These are phyloP conservation scores for Solanum ossicruentum DNA, from an alignment of 257 asterid species.

Conservation along the genomic window DNA sequence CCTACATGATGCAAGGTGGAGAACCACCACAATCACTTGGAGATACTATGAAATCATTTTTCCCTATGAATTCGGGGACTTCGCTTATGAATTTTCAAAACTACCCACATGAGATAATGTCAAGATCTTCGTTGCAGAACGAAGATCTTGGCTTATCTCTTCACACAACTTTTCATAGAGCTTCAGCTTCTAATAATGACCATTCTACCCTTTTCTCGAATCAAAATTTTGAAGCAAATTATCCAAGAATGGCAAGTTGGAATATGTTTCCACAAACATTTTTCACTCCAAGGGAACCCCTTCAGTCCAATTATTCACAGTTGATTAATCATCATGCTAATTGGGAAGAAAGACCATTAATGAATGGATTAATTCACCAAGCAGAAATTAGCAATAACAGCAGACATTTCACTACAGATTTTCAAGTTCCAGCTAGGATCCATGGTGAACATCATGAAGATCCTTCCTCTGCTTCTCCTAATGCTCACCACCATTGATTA, in stretches of 20 bases:
- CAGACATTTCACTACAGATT: constrained; percentile 54
- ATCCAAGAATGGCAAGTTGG: background rate
- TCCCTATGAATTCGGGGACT: constrained; percentile 58
- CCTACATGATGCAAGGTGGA: constrained; percentile 4
- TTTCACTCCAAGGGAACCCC: constrained; percentile 97
- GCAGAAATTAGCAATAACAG: constrained; percentile 18
- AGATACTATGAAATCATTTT: constrained; percentile 78
- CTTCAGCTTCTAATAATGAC: background rate
- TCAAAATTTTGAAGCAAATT: constrained; percentile 1
- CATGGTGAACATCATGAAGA: constrained; percentile 96
- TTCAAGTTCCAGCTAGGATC: constrained; percentile 80
- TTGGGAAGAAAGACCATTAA: background rate
- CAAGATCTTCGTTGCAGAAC: constrained; percentile 39
- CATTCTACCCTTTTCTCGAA: background rate
- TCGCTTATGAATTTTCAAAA: constrained; percentile 55
- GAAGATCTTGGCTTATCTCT: constrained; percentile 40
- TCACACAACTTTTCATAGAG: background rate
- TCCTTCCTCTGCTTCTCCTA: constrained; percentile 98
- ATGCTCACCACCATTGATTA: constrained; percentile 60
- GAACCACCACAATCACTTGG: constrained; percentile 61
- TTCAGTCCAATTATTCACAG: constrained; percentile 99
- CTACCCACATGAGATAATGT: constrained; percentile 37
- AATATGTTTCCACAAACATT: background rate
- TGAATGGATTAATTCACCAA: constrained; percentile 70
- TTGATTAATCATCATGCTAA: constrained; percentile 39